Evolutionary conservation across 768 basidiomycete species (phyloP).

Genomic region (Crucibulum laeve): DNA sequence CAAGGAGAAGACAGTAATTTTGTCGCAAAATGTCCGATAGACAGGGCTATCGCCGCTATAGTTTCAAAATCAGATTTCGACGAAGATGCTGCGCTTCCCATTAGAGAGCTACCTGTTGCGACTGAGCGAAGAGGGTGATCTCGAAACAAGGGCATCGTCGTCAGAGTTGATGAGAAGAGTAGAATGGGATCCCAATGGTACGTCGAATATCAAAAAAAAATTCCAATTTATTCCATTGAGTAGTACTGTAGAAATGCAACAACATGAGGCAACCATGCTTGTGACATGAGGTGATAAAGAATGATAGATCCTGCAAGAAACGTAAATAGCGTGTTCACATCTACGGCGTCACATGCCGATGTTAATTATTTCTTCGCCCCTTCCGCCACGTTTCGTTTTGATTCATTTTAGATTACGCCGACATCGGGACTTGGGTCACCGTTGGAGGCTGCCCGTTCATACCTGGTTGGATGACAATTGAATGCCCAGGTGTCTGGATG

Average conservation of each 20-base stretch:
- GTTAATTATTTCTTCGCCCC: too few relatives aligned
- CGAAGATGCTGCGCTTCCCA: background rate
- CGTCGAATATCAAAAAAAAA: slow-evolving; percentile 6
- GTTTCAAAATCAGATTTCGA: background rate
- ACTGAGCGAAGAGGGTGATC: slow-evolving; percentile 43
- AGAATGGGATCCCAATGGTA: background rate
- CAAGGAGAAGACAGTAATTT: slow-evolving; percentile 43
- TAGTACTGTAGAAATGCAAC: too few relatives aligned
- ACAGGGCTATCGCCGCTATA: slow-evolving; percentile 44
- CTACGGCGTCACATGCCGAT: too few relatives aligned
- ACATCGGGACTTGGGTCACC: slow-evolving; percentile 56
- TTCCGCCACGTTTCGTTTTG: too few relatives aligned
- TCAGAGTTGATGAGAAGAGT: background rate
- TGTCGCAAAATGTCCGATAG: slow-evolving; percentile 46
- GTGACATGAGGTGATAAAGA: background rate
- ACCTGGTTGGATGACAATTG: slow-evolving; percentile 67
- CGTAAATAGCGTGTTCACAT: too few relatives aligned
- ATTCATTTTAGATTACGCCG: slow-evolving; percentile 10
- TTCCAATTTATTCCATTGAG: too few relatives aligned
- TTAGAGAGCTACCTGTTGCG: slow-evolving; percentile 27
- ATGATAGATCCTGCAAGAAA: too few relatives aligned
- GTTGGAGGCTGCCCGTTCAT: slow-evolving; percentile 53
- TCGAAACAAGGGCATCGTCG: slow-evolving; percentile 44
- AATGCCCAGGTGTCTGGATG: slow-evolving; percentile 43
- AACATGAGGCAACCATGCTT: background rate